A percentile compares a stretch with the other conserved stretches of the same genome.
phyloP scores from a whole-genome alignment of 805 yeast genomes.

The Kodamaea fukazawae region DNA sequence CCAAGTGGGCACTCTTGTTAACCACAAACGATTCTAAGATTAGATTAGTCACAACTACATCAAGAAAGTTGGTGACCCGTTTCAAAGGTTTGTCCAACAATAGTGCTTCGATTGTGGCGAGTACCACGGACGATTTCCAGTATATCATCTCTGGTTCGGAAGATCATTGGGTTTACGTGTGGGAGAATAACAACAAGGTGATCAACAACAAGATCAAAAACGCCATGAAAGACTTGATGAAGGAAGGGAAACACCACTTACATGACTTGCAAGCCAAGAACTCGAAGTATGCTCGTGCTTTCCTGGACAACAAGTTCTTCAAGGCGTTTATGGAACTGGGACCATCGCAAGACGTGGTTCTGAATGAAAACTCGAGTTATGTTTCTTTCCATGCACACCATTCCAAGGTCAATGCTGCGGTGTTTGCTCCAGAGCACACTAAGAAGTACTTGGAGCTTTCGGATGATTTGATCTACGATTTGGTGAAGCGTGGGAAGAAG shows the following conservation, averaged over 20 bases:
- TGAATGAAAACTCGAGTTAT: slow-evolving; percentile 57
- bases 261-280: slow-evolving; percentile 30
- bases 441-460: slow-evolving; percentile 63
- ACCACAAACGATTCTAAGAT: slow-evolving; percentile 83
- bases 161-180: slow-evolving; percentile 81
- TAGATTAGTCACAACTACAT: slow-evolving; percentile 57
- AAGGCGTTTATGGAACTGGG: slow-evolving; percentile 27
- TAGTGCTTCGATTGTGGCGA: slow-evolving; percentile 70
- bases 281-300: slow-evolving; percentile 25
- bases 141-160: slow-evolving; percentile 79
- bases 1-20: slow-evolving; percentile 44
- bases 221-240: slow-evolving; percentile 33
- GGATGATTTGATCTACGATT: slow-evolving; percentile 76
- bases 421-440: slow-evolving; percentile 73
- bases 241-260: slow-evolving; percentile 34
- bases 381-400: slow-evolving; percentile 76
- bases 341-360: slow-evolving; percentile 18
- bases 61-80: slow-evolving; percentile 56
- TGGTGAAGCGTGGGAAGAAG: slow-evolving; percentile 30
- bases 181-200: slow-evolving; percentile 54
- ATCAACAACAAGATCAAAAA: slow-evolving; percentile 38
- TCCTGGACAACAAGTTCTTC: slow-evolving; percentile 28
- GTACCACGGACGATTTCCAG: slow-evolving; percentile 52
- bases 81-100: slow-evolving; percentile 73
- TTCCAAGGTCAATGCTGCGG: slow-evolving; percentile 68